Evolutionary conservation across 2,329 filamentous ascomycete species (phyloP), one percentile per base, ranked within the genome.

Genomic region (Blumeria graminis): DNA sequence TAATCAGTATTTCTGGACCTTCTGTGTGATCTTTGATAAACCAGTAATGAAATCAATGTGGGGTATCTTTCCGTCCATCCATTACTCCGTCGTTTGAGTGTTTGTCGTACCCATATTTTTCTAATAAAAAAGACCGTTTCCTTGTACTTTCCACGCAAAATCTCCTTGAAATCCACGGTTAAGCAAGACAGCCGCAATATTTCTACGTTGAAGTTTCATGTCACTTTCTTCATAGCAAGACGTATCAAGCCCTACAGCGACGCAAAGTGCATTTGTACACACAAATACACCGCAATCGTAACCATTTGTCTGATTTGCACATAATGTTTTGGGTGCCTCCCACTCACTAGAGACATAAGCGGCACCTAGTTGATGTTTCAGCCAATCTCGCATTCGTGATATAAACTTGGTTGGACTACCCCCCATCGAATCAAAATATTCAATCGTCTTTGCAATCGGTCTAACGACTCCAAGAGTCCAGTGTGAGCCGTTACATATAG

Each of bases 241-340:
- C 1, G 67, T 65, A 6, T 69, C 65, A 11, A 69, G 62, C 0
- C 69, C 71, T 14, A 69, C 66, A 2, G 72, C 67, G 35, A 71
- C 63, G 56, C 79, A 84, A 52, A 86, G 74, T 14, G 77, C 80
- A 63, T 89, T 90, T 16, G 84, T 77, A 61, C 86, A 78, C 13
- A 81, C 77, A 65, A 86, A 86, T 3, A 87, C 77, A n/a, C 85
- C 85, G 61, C 85, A 89, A 65, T 89, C 85, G 63, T 76, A 78
- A 1, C 75, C 74, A 63, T 89, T 89, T 32, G 69, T 71, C 66
- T 89, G 84, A 2, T 60, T 62, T 0, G 77, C 74, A 38, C 76
- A 76, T 14, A 68, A 66, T 48, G 74, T 71, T n/a, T 68, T 65
- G 7, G 75, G 68, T 1, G 72, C 69, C 28, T 66, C 70, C 84